A percentile compares a stretch with the other conserved stretches of the same genome.
Conservation (phyloP, 108 stramenopile genomes). For the Cylindrotheca closterium region DNA sequence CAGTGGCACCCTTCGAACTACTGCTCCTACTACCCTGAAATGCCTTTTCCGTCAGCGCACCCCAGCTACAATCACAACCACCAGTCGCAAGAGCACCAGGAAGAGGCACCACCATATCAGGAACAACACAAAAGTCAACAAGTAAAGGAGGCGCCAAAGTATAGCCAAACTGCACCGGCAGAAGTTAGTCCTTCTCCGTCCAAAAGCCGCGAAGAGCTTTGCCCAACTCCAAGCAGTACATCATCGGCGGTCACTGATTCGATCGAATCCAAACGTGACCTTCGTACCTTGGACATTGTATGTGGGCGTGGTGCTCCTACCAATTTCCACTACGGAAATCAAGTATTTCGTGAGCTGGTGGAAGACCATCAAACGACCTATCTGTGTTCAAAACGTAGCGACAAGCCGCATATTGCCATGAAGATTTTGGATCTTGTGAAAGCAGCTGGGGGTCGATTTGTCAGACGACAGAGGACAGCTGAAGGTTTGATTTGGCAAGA, state of each 20-base stretch:
- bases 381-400: conserved; percentile 38
- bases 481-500: conserved; percentile 46
- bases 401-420: conserved; percentile 65
- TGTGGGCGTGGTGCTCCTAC: conserved; percentile 47
- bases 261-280: not conserved
- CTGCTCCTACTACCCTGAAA: not conserved
- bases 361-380: conserved; percentile 27
- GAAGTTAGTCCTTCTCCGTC: not conserved
- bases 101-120: not conserved
- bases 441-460: conserved; percentile 55
- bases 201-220: not conserved
- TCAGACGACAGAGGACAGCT: conserved; percentile 33
- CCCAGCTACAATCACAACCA: conserved; percentile 1
- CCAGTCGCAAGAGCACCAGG: not conserved
- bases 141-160: not conserved
- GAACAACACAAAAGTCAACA: not conserved
- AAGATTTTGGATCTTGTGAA: conserved; percentile 54
- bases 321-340: conserved; percentile 46
- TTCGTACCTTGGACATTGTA: conserved; percentile 43
- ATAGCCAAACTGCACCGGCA: not conserved
- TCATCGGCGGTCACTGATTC: not conserved
- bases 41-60: not conserved
- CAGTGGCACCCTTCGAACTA: not conserved
- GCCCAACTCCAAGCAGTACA: not conserved
- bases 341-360: conserved; percentile 32